phyloP scores from a whole-genome alignment of 805 yeast genomes.

The Pichia cephalocereana region DNA sequence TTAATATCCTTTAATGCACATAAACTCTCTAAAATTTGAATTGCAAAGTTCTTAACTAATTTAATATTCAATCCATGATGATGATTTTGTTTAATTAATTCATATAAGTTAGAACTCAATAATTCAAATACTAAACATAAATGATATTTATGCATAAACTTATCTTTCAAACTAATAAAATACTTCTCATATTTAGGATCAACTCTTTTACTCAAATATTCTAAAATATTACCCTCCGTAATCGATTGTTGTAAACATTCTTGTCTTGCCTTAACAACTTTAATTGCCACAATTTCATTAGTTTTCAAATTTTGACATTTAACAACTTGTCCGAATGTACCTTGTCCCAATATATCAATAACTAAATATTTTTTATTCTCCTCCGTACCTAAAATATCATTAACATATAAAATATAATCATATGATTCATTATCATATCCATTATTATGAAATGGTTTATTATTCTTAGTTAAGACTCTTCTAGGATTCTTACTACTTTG shows the following conservation, averaged over 20 bases:
- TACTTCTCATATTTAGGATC: slow-evolving; percentile 67
- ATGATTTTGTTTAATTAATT: slow-evolving; percentile 84
- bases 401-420: slow-evolving; percentile 88
- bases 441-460: slow-evolving; percentile 69
- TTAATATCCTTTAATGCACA: slow-evolving; percentile 72
- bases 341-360: slow-evolving; percentile 86
- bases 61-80: slow-evolving; percentile 83
- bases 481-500: slow-evolving; percentile 81
- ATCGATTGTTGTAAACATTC: slow-evolving; percentile 87
- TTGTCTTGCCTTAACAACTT: slow-evolving; percentile 86
- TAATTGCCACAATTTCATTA: slow-evolving; percentile 87
- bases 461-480: slow-evolving; percentile 86
- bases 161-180: slow-evolving; percentile 72
- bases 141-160: slow-evolving; percentile 87
- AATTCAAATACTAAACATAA: slow-evolving; percentile 88
- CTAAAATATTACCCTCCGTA: slow-evolving; percentile 82
- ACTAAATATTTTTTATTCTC: slow-evolving; percentile 84
- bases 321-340: slow-evolving; percentile 97
- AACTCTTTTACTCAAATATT: slow-evolving; percentile 62
- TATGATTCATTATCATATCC: slow-evolving; percentile 84
- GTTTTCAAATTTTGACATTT: slow-evolving; percentile 73
- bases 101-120: slow-evolving; percentile 80
- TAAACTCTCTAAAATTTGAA: slow-evolving; percentile 74
- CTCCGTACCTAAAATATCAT: slow-evolving; percentile 82
- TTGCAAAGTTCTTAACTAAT: slow-evolving; percentile 66